Evolutionary conservation across 345 rosid species (phyloP).

Genomic region (Clarkia xantiana): DNA sequence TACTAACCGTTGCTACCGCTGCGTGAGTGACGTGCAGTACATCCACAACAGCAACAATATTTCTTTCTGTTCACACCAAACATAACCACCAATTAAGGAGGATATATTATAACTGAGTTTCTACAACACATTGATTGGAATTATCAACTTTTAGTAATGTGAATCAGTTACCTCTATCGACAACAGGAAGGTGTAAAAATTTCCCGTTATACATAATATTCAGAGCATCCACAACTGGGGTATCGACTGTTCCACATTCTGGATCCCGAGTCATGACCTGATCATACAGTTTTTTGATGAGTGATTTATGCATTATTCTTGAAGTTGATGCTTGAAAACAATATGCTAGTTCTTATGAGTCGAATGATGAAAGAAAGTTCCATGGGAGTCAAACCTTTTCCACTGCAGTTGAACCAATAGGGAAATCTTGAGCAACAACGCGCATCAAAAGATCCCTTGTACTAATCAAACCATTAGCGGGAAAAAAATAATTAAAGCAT

Average conservation of each 20-base stretch:
- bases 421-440: constrained; percentile 64
- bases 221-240: constrained; percentile 86
- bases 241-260: constrained; percentile 73
- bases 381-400: constrained; percentile 47
- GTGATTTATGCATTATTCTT: background rate
- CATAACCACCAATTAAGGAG: background rate
- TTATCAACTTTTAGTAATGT: constrained; percentile 3
- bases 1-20: constrained; percentile 85
- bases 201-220: constrained; percentile 93
- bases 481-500: background rate
- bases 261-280: constrained; percentile 98
- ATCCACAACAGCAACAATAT: constrained; percentile 67
- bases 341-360: background rate
- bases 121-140: background rate
- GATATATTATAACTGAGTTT: background rate
- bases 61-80: constrained; percentile 48
- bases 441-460: constrained; percentile 98
- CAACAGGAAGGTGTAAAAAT: constrained; percentile 91
- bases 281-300: constrained; percentile 11
- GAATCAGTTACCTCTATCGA: constrained; percentile 51
- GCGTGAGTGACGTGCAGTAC: constrained; percentile 87
- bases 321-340: too few relatives aligned
- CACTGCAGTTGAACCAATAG: constrained; percentile 53
- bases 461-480: constrained; percentile 21
- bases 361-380: background rate